Percentiles rank a stretch among this genome's conserved stretches.
phyloP scores from a whole-genome alignment of 345 rosid genomes.

The Cardamine occulta region DNA sequence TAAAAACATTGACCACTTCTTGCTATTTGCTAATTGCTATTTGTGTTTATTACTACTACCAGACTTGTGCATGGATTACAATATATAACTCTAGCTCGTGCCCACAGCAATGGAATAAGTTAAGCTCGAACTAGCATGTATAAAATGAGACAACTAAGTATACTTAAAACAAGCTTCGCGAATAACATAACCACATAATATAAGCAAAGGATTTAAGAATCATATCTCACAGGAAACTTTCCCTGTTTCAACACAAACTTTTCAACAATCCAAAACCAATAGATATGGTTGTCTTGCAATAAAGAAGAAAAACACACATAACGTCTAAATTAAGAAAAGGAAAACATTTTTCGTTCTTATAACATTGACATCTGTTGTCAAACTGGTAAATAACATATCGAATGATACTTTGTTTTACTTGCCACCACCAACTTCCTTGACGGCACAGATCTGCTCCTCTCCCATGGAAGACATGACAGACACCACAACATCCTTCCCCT shows the following conservation, averaged over 20 bases:
- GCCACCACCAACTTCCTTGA: conserved; percentile 72
- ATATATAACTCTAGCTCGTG: too few relatives aligned
- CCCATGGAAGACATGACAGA: conserved; percentile 89
- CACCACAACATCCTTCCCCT: conserved; percentile 81
- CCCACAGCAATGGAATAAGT: too few relatives aligned
- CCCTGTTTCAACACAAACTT: conserved; percentile 36
- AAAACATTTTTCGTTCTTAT: conserved; percentile 30
- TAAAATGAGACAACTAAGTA: not conserved
- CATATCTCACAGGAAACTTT: conserved; percentile 20
- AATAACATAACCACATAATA: not conserved
- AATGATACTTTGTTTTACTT: conserved; percentile 48
- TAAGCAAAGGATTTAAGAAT: not conserved
- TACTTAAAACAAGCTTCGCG: not conserved
- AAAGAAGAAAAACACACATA: conserved; percentile 35
- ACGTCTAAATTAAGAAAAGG: conserved; percentile 37
- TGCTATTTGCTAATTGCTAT: not conserved
- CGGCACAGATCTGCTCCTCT: conserved; percentile 86
- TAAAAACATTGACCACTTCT: not conserved
- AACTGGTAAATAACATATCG: conserved; percentile 40
- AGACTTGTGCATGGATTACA: not conserved
- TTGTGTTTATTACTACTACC: conserved; percentile 1
- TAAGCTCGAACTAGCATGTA: too few relatives aligned
- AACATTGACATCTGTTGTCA: conserved; percentile 26
- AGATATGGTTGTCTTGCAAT: conserved; percentile 34
- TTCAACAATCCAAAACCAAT: conserved; percentile 42